Conservation (phyloP, 2,329 filamentous ascomycete genomes). For the Claviceps humidiphila region DNA sequence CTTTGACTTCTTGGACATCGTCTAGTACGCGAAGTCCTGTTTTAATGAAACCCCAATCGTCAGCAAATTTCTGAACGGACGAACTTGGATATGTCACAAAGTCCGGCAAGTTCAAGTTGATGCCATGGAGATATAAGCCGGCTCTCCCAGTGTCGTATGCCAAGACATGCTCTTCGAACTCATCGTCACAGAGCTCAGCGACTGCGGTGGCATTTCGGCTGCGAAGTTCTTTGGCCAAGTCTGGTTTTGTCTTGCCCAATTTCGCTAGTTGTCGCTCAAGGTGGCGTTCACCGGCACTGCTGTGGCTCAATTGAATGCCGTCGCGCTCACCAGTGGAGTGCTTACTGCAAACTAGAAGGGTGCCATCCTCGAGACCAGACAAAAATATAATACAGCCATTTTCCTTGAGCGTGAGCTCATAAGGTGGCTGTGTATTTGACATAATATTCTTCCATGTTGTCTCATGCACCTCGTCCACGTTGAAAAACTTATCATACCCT, state of each 20-base stretch:
- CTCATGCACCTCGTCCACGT: constrained; percentile 65
- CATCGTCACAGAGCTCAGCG: constrained; percentile 89
- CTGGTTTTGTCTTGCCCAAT: constrained; percentile 64
- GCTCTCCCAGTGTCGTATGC: constrained; percentile 72
- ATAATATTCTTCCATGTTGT: constrained; percentile 77
- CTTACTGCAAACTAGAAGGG: constrained; percentile 94
- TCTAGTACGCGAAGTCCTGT: constrained; percentile 68
- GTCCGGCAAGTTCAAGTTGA: constrained; percentile 88
- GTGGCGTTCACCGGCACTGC: constrained; percentile 68
- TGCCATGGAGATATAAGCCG: constrained; percentile 86
- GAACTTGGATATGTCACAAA: constrained; percentile 77
- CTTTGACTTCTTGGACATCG: constrained; percentile 58
- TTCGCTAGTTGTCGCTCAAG: constrained; percentile 65
- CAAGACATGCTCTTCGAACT: constrained; percentile 92
- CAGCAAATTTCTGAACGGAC: constrained; percentile 80
- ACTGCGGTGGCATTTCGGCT: constrained; percentile 84
- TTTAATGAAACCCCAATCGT: constrained; percentile 87
- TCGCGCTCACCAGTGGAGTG: constrained; percentile 79
- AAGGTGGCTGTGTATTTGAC: constrained; percentile 66
- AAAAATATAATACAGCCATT: constrained; percentile 99
- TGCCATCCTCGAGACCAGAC: constrained; percentile 76
- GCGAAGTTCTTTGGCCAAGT: constrained; percentile 65
- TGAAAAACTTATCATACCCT: constrained; percentile 99
- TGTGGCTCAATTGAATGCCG: constrained; percentile 66
- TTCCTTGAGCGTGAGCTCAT: constrained; percentile 93